phyloP scores from a whole-genome alignment of 768 basidiomycete species.

The Rhizopogon rudus region DNA sequence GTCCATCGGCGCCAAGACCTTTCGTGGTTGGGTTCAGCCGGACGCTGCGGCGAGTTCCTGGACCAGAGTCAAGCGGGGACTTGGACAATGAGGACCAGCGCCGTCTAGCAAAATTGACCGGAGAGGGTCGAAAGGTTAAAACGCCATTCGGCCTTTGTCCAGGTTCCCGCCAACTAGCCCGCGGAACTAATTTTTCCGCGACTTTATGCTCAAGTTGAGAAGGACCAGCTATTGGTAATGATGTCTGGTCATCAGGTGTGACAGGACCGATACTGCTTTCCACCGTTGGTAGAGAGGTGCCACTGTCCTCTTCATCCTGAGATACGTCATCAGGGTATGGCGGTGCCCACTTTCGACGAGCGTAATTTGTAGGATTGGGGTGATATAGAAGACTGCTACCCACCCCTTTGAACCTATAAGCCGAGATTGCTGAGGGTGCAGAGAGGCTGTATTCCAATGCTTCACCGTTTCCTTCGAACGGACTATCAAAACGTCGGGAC shows the following conservation, averaged over 20 bases:
- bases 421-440: constrained; percentile 18
- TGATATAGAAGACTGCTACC: constrained; percentile 48
- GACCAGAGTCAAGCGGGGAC: constrained; percentile 30
- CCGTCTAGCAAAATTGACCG: constrained; percentile 57
- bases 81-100: constrained; percentile 48
- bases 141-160: constrained; percentile 27
- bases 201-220: constrained; percentile 13
- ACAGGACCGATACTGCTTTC: constrained; percentile 49
- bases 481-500: constrained; percentile 12
- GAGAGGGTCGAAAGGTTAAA: constrained; percentile 55
- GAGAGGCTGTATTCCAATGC: constrained; percentile 17
- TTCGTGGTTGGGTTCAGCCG: constrained; percentile 25
- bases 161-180: constrained; percentile 1
- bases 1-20: neutral
- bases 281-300: constrained; percentile 27
- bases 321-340: constrained; percentile 31
- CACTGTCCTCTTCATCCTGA: constrained; percentile 25
- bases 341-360: constrained; percentile 52
- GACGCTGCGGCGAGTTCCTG: constrained; percentile 29
- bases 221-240: constrained; percentile 35
- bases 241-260: constrained; percentile 50
- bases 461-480: constrained; percentile 22
- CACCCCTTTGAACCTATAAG: constrained; percentile 25
- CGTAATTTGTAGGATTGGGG: constrained; percentile 59
- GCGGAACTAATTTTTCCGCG: neutral